phyloP scores from a whole-genome alignment of 31 red algal genomes.

The Porphyra umbilicalis region DNA sequence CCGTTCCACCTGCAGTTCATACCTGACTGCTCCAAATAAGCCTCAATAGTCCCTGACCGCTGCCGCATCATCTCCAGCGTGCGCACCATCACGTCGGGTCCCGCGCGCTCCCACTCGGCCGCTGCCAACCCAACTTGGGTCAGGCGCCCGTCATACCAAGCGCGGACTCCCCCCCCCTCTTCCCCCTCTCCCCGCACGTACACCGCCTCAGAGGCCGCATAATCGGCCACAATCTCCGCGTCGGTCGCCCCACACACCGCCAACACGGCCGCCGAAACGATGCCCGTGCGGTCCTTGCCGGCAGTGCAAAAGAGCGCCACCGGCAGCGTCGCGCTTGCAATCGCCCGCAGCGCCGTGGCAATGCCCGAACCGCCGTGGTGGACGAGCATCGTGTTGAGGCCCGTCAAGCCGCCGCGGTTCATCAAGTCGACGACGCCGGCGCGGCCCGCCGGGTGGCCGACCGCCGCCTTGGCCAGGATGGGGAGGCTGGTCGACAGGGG shows the following conservation, averaged over 20 bases:
- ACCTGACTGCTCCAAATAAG: slow-evolving; percentile 17
- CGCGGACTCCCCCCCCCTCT: background rate
- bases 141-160: slow-evolving; percentile 11
- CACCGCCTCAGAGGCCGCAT: slow-evolving; percentile 19
- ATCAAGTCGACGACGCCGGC: background rate
- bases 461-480: background rate
- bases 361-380: background rate
- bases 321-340: background rate
- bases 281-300: slow-evolving; percentile 62
- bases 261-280: slow-evolving; percentile 36
- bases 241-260: slow-evolving; percentile 19
- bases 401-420: background rate
- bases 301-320: slow-evolving; percentile 54
- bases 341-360: background rate
- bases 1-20: background rate
- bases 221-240: slow-evolving; percentile 35
- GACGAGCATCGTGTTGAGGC: background rate
- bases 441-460: background rate
- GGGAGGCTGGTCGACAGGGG: background rate
- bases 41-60: slow-evolving; percentile 22
- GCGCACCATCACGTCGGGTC: slow-evolving; percentile 36
- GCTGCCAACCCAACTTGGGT: slow-evolving; percentile 18
- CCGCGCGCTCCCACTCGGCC: slow-evolving; percentile 28
- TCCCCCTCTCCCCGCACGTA: slow-evolving; percentile 8
- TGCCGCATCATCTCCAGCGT: slow-evolving; percentile 25